A percentile compares a stretch with the other conserved stretches of the same genome.
These are phyloP conservation scores for Asterella californica DNA, from an alignment of 225 moss, liverwort and hornwort genomes.

Conservation along the genomic window DNA sequence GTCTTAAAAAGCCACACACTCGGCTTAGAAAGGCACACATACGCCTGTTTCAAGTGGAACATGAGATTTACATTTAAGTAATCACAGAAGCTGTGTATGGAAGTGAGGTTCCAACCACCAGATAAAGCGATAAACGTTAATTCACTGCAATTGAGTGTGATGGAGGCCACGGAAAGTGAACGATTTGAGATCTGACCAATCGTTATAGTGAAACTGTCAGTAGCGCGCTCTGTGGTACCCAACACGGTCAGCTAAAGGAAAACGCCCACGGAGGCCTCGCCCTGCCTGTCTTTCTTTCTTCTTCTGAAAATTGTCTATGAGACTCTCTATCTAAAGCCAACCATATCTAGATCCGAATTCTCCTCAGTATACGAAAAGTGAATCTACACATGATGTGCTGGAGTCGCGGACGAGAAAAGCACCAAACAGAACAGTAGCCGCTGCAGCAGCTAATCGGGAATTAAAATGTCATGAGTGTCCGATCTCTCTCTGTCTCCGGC, in stretches of 20 bases:
- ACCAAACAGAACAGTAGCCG: background rate
- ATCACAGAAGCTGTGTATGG: background rate
- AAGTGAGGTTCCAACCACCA: slow-evolving; percentile 16
- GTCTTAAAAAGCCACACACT: background rate
- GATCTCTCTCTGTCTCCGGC: background rate
- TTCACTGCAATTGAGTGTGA: slow-evolving; percentile 8
- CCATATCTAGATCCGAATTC: slow-evolving; percentile 4
- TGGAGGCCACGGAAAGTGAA: background rate
- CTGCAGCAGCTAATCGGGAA: background rate
- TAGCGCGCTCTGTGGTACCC: background rate
- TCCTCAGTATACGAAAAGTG: background rate
- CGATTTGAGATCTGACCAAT: slow-evolving; percentile 13
- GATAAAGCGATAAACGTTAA: background rate
- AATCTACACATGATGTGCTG: background rate
- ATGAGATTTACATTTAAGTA: background rate
- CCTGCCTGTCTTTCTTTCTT: background rate
- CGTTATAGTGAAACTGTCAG: slow-evolving; percentile 7
- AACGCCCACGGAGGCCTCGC: background rate
- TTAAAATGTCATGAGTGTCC: background rate
- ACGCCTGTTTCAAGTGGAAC: background rate
- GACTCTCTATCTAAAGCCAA: background rate
- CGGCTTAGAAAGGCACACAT: background rate
- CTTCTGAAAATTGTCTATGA: background rate
- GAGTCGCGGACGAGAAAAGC: background rate
- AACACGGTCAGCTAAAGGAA: background rate